A percentile compares a stretch with the other conserved stretches of the same genome.
phyloP scores from a whole-genome alignment of 768 basidiomycete species.

The Leucogyrophana mollusca region DNA sequence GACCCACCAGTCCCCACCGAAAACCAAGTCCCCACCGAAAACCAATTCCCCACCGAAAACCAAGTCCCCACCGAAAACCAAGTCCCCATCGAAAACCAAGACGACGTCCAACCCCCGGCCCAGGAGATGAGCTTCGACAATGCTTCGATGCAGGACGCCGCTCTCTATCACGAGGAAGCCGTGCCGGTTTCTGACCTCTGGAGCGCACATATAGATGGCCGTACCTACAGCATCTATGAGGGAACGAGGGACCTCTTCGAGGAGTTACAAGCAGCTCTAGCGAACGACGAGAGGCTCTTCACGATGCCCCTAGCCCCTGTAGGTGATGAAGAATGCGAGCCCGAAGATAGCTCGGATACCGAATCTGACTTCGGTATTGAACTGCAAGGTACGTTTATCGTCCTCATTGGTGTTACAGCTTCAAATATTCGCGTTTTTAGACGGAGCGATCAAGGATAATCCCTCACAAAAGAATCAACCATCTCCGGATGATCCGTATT shows the following conservation, averaged over 20 bases:
- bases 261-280: background rate
- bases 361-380: background rate
- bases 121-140: no score
- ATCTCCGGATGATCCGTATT: slow-evolving; percentile 27
- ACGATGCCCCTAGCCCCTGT: background rate
- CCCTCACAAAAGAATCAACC: slow-evolving; percentile 32
- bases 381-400: background rate
- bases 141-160: no score
- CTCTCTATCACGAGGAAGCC: no score
- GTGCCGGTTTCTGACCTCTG: background rate
- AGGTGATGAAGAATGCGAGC: background rate
- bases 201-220: background rate
- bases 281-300: background rate
- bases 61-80: no score
- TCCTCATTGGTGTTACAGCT: no score
- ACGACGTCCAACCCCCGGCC: no score
- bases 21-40: no score
- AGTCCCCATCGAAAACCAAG: no score
- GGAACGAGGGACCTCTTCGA: background rate
- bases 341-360: background rate
- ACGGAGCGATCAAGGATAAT: background rate
- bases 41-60: no score
- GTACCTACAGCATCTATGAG: background rate
- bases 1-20: no score
- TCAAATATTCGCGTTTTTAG: background rate